Evolutionary conservation across 2,329 filamentous ascomycete species (phyloP), one percentile per base, ranked within the genome.

Genomic region (Colletotrichum melonis): DNA sequence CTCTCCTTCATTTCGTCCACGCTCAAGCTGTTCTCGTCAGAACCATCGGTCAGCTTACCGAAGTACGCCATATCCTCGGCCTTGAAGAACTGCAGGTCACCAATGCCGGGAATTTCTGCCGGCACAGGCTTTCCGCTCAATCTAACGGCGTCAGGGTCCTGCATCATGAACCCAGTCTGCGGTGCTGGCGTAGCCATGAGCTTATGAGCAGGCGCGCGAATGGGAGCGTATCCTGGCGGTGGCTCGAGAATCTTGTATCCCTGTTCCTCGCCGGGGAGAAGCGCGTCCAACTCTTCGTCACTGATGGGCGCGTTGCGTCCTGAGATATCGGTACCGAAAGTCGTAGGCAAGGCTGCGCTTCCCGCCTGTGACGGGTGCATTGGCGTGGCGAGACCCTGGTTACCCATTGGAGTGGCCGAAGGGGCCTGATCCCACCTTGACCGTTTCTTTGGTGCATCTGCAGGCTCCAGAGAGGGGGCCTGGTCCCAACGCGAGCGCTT

Each of bases 1-100:
- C 97, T 91, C 84, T 99, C 96, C 84, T 99, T 98, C 65, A 99
- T 86, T 79, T 99, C 96, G 62, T 99, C 97, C 11, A 99, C 95
- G 24, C 92, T 95, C 84, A 99, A 90, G 26, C 92, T 89, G 78
- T 96, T 97, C 84, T 99, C 97, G 78, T 98, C 95, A 30, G 93
- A 93, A 49, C 94, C 95, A 80, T 99, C 97, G 26, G 97, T 96
- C 54, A 99, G 90, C 86, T 99, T 98, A 72, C 96, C 95, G 79
- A 99, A 99, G 84, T 99, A 99, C 52, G 94, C 92, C 95, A 98
- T 98, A 83, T 99, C 97, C 82, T 99, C 97, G 1, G 95, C 91
- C 85, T 99, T 99, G 89, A 99, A 98, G 82, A 98, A 99, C 77
- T 98, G 95, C 64, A 99, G 86, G 81, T 99, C 97, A 52, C 95